Evolutionary conservation across 1,284 basidiomycete species (phyloP).

Genomic region (Malassezia furfur): DNA sequence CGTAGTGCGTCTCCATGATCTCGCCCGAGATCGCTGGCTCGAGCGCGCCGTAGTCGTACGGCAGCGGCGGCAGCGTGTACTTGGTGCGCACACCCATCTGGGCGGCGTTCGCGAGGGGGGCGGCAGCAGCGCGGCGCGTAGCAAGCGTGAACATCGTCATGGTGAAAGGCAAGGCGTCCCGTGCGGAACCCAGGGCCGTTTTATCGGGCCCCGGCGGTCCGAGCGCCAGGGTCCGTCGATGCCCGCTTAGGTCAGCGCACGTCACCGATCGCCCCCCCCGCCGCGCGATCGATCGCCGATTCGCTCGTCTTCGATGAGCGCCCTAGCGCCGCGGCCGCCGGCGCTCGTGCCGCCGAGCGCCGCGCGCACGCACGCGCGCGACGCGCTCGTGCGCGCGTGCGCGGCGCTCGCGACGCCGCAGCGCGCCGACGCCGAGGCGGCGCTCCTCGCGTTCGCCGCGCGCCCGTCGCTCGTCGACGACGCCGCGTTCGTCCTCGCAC

Average conservation of each 20-base stretch:
- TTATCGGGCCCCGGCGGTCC: background rate
- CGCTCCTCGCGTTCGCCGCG: constrained; percentile 2
- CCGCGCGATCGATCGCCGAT: background rate
- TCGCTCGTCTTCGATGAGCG: background rate
- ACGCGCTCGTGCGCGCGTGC: background rate
- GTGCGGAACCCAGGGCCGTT: background rate
- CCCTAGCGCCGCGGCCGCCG: background rate
- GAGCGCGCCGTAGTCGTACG: constrained; percentile 43
- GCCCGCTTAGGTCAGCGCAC: background rate
- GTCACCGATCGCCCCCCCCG: background rate
- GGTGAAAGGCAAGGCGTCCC: no score
- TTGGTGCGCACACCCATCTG: constrained; percentile 27
- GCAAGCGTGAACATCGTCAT: constrained; percentile 14
- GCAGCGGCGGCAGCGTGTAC: constrained; percentile 47
- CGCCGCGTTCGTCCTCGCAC: background rate
- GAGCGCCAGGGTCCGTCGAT: background rate
- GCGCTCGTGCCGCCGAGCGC: background rate
- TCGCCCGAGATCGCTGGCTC: constrained; percentile 43
- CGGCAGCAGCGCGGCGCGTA: constrained; percentile 12
- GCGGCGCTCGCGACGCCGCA: background rate
- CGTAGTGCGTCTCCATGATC: constrained; percentile 48
- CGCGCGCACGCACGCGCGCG: background rate
- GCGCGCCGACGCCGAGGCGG: background rate
- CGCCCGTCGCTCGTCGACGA: constrained; percentile 3
- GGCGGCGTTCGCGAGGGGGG: background rate